Evolutionary conservation across 495 filamentous ascomycete genomes (phyloP).

Genomic region (Copromyces sp.): DNA sequence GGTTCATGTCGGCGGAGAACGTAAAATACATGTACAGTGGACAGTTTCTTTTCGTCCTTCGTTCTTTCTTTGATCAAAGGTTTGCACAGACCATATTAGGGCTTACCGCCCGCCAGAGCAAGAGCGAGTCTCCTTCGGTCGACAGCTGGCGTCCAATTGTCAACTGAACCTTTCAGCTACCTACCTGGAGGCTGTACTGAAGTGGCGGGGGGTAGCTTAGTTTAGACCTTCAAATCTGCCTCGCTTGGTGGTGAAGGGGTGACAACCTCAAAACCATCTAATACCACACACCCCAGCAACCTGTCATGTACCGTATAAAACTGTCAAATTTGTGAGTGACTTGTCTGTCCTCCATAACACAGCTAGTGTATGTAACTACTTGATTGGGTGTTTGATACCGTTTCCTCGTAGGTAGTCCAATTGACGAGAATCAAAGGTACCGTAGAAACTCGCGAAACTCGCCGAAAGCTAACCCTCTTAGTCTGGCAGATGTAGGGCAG

Average conservation of each 20-base stretch:
- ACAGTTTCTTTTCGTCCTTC: not conserved
- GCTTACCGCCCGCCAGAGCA: not conserved
- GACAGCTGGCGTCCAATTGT: not conserved
- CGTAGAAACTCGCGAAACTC: too few relatives aligned
- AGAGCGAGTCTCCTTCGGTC: not conserved
- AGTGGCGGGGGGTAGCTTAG: too few relatives aligned
- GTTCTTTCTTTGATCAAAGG: not conserved
- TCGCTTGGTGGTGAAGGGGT: not conserved
- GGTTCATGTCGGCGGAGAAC: not conserved
- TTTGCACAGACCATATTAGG: not conserved
- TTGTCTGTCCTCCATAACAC: not conserved
- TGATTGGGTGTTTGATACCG: not conserved
- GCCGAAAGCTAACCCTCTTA: too few relatives aligned
- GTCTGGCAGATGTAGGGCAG: too few relatives aligned
- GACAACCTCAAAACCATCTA: not conserved
- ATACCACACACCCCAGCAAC: not conserved
- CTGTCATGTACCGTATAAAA: not conserved
- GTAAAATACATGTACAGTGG: not conserved
- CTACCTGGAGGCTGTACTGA: not conserved
- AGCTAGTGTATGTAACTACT: not conserved
- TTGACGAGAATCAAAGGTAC: too few relatives aligned
- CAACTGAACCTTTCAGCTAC: not conserved
- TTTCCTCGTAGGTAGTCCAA: not conserved
- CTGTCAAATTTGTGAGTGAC: not conserved
- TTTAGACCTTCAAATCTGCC: not conserved